Conservation (phyloP, 768 basidiomycete genomes). For the Porpolomopsis calyptriformis region DNA sequence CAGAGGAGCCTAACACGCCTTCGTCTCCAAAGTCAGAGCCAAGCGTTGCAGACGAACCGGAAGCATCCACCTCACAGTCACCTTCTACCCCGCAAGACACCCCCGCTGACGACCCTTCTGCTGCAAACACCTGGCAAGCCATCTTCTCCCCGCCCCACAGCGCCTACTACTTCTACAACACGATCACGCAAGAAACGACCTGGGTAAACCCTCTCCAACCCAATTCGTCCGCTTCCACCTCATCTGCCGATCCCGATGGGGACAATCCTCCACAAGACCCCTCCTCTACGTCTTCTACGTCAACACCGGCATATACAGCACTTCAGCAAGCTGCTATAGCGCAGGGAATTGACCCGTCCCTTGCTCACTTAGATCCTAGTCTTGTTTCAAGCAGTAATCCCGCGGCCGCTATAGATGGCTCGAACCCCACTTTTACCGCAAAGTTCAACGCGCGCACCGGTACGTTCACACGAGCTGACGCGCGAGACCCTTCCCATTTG, state of each 20-base stretch:
- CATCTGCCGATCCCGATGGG: conserved; percentile 12
- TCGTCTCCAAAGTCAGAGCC: neutral
- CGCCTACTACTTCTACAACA: conserved; percentile 80
- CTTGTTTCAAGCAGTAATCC: conserved; percentile 27
- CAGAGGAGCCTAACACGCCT: no score
- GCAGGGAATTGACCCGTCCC: conserved; percentile 73
- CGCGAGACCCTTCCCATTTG: conserved; percentile 63
- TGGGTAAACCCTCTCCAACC: conserved; percentile 68
- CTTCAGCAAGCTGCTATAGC: conserved; percentile 63
- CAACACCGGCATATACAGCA: conserved; percentile 31
- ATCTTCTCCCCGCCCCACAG: conserved; percentile 68
- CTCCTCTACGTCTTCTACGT: conserved; percentile 13
- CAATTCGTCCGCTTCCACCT: conserved; percentile 17
- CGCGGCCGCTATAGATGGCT: conserved; percentile 22
- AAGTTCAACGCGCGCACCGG: conserved; percentile 80
- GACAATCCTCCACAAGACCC: conserved; percentile 12
- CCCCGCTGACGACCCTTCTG: neutral
- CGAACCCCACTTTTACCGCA: conserved; percentile 41
- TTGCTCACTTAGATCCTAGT: conserved; percentile 72
- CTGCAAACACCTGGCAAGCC: conserved; percentile 54
- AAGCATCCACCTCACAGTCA: neutral
- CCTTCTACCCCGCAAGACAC: conserved; percentile 6
- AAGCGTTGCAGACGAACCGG: neutral
- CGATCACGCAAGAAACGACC: conserved; percentile 66
- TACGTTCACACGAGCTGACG: conserved; percentile 54